Evolutionary conservation across 2,329 filamentous ascomycete genomes (phyloP), one percentile per base, ranked within the genome.

Genomic region (Exutisphaerella laricina): DNA sequence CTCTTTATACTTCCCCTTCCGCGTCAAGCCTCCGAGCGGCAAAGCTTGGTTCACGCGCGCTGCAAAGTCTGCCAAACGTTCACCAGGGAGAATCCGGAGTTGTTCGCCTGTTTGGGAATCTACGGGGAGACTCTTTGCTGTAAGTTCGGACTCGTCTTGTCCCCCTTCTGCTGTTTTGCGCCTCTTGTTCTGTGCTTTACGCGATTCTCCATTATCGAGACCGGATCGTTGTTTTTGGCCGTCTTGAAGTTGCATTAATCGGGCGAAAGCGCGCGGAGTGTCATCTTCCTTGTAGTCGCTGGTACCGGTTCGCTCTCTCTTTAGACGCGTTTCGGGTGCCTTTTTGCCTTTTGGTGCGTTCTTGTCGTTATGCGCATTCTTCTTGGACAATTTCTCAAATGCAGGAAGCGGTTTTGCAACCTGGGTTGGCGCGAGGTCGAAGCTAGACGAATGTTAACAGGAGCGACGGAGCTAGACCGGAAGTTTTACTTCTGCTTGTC

Each of bases 181-280:
- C 52, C 75, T 76, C 34, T 72, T 70, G 56, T 76, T 78, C 55
- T 72, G 73, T 16, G 59, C 64, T 17, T 67, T 66, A 22, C 55
- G 53, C 39, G 48, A 65, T 8, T 71, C 59, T n/a, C 85, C 85
- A 51, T 92, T 78, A 60, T 94, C 84, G 6, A 94, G 70, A 5
- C 83, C 81, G 7, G 74, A 77, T 4, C 74, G 58, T 58, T 79
- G 81, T 32, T 60, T 62, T 58, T 79, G 81, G 16, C 68, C 68
- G 13, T 51, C 47, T 29, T 82, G 77, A 53, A 81, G 78, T 23
- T 85, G 80, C 85, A 97, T 92, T 49, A 97, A 69, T 9, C 88
- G 81, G 49, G 79, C 79, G 66, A 98, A 98, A 1, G 85, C 87
- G 54, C 87, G 84, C 0, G 92, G 92, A 1, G 85, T 89, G 67